Percentiles rank a stretch among this genome's conserved stretches.
Conservation (phyloP, 257 asterid species). For the Datura wrightii region DNA sequence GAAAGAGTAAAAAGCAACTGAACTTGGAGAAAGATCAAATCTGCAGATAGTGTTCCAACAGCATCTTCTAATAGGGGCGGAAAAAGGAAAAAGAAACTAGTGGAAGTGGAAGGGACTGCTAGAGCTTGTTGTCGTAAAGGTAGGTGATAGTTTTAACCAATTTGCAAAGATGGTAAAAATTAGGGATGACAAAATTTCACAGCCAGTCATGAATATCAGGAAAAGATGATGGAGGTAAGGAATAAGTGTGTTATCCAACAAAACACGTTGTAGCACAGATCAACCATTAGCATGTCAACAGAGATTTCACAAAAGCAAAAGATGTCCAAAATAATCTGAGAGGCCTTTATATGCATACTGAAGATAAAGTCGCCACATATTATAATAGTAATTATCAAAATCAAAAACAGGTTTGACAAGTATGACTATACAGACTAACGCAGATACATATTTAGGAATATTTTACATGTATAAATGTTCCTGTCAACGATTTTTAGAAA, state of each 20-base stretch:
- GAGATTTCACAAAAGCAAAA: not conserved
- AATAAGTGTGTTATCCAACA: not conserved
- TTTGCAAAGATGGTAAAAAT: constrained; percentile 9
- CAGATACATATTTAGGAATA: constrained; percentile 17
- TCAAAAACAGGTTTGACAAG: not conserved
- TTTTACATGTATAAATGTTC: not conserved
- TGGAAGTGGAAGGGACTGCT: not conserved
- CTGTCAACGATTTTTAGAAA: not conserved
- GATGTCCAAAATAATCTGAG: not conserved
- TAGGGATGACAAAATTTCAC: constrained; percentile 16
- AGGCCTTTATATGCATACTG: constrained; percentile 9
- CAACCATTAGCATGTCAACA: not conserved
- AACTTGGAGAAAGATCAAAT: constrained; percentile 4
- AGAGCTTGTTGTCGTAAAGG: not conserved
- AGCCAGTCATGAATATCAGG: not conserved
- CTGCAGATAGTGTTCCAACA: not conserved
- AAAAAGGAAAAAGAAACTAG: not conserved
- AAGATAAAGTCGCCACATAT: not conserved
- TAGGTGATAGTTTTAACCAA: not conserved
- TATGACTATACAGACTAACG: not conserved
- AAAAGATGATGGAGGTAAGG: not conserved
- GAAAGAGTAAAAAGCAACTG: not conserved
- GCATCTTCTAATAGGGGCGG: not conserved
- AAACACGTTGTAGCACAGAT: not conserved
- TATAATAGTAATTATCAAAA: constrained; percentile 13